Evolutionary conservation across 345 rosid genomes (phyloP), one percentile per base, ranked within the genome.

Genomic region (Salix brachista): DNA sequence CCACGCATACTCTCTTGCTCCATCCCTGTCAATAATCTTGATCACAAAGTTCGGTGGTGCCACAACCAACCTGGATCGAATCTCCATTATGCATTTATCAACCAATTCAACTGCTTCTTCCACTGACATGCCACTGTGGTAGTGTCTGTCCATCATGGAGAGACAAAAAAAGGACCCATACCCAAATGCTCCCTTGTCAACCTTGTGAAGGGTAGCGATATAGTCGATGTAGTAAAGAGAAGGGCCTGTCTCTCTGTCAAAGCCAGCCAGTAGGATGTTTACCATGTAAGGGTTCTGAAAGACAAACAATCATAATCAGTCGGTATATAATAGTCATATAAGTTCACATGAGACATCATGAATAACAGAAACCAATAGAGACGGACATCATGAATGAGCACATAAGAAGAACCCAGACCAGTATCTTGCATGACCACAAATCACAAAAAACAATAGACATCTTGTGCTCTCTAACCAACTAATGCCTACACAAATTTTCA

Each of bases 11-110:
- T 84, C 93, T 77, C 97, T 87, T 2, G 97, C 98, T 65, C 99
- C 99, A 7, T 90, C 88, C 78, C 94, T 89, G 85, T 96, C 99
- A 0, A 96, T 97, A 7, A 96, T 96, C 89, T 96, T 93, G 87
- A 96, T 93, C 67, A 91, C 91, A 77, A 93, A 96, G 89, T 93
- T 96, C 4, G 92, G 97, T 3, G 99, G 99, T 25, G 99, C 98
- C 79, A 93, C 90, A 28, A 91, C 98, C 65, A 96, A 88, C 82
- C 97, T 92, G 41, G 96, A 91, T 71, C 95, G 85, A 72, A 96
- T 93, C 94, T 96, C 99, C 60, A 85, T 23, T 74, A 93, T 93
- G 88, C 98, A 92, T 78, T 92, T 92, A 68, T 93, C 99, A 1
- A 94, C 97, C 86, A 96, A 75, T 28, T 80, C 92, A 32, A 91